Conservation (phyloP, 2,329 filamentous ascomycete genomes). For the Pezicula rhizophila region DNA sequence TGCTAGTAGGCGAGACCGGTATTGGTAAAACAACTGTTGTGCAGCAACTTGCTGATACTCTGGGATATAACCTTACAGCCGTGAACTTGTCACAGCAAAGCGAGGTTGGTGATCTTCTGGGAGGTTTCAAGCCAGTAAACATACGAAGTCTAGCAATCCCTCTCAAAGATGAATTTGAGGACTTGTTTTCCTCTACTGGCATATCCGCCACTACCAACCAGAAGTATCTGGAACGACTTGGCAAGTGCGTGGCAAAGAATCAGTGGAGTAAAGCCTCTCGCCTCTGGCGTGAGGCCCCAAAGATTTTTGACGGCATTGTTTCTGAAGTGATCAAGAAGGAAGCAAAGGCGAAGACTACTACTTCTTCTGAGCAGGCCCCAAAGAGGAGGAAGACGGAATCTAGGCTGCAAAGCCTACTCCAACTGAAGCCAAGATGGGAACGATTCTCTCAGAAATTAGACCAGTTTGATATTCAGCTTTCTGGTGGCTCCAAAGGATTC, state of each 20-base stretch:
- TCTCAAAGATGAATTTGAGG: conserved; percentile 88
- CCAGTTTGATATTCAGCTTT: conserved; percentile 74
- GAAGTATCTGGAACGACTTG: conserved; percentile 74
- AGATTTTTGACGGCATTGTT: conserved; percentile 74
- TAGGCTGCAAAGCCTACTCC: conserved; percentile 57
- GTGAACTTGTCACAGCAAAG: conserved; percentile 98
- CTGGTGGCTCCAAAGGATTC: conserved; percentile 67
- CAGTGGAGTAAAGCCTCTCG: conserved; percentile 85
- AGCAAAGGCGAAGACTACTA: conserved; percentile 23
- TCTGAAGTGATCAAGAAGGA: conserved; percentile 44
- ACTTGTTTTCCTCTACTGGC: conserved; percentile 75
- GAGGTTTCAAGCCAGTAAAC: conserved; percentile 94
- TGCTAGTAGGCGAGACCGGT: conserved; percentile 97
- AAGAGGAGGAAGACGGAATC: conserved; percentile 64
- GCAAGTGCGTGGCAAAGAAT: conserved; percentile 71
- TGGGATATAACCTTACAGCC: conserved; percentile 81
- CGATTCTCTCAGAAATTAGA: conserved; percentile 68
- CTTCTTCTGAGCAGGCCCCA: conserved; percentile 51
- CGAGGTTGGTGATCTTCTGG: conserved; percentile 90
- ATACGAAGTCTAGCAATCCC: conserved; percentile 82
- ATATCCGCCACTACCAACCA: conserved; percentile 86
- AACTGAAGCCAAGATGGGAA: conserved; percentile 67
- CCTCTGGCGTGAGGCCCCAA: conserved; percentile 82
- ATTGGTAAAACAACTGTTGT: conserved; percentile 97
- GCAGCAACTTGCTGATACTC: conserved; percentile 78